A percentile compares a stretch with the other conserved stretches of the same genome.
Conservation (phyloP, 176 grass and related monocot species). For the Aegilops bicornis region DNA sequence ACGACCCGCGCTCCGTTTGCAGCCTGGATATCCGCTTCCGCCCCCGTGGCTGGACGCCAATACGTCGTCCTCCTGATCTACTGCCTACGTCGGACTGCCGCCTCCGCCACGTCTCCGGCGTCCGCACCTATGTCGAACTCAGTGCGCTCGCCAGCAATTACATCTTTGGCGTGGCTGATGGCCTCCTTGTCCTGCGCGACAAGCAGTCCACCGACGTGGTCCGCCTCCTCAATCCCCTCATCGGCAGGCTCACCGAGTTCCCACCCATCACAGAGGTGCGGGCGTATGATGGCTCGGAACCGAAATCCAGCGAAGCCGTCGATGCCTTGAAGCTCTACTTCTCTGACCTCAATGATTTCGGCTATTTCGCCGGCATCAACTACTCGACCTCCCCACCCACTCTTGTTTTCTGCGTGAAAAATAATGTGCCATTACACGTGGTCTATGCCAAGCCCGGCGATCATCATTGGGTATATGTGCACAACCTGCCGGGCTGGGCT, state of each 20-base stretch:
- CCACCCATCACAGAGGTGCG: constrained; percentile 5
- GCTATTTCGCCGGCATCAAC: neutral
- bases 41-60: neutral
- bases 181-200: constrained; percentile 12
- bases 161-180: neutral
- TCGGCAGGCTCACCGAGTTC: neutral
- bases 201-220: neutral
- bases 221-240: constrained; percentile 26
- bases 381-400: neutral
- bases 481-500: too few species aligned
- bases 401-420: neutral
- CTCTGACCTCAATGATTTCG: neutral
- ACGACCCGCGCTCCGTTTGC: neutral
- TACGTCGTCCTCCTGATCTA: neutral
- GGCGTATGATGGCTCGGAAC: neutral
- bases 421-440: neutral
- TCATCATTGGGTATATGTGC: too few species aligned
- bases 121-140: neutral
- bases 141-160: neutral
- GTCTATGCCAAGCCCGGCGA: neutral
- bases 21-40: constrained; percentile 5
- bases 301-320: neutral
- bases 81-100: neutral
- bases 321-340: neutral
- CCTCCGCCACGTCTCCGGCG: neutral